Evolutionary conservation across 257 asterid species (phyloP).

Genomic region (Scutellaria minor): DNA sequence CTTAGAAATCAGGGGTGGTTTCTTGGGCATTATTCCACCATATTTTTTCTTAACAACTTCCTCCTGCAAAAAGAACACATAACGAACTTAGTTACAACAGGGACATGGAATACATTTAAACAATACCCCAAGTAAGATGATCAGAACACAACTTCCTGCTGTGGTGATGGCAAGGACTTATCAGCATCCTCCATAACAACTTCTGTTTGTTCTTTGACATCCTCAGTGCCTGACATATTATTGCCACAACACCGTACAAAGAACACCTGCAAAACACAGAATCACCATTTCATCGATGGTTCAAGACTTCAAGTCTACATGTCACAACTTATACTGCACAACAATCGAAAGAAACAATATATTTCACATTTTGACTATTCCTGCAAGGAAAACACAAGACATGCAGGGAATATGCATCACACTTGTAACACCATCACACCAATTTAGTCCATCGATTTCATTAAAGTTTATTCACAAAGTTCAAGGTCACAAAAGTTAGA

Average conservation of each 20-base stretch:
- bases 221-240: conserved; percentile 76
- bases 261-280: conserved; percentile 32
- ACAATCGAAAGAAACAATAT: neutral
- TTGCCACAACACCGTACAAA: conserved; percentile 36
- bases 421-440: neutral
- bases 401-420: neutral
- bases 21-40: conserved; percentile 93
- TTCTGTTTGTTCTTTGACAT: conserved; percentile 55
- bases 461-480: conserved; percentile 11
- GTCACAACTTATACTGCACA: neutral
- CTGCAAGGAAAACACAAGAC: conserved; percentile 5
- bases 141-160: conserved; percentile 63
- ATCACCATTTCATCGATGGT: conserved; percentile 20
- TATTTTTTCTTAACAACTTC: conserved; percentile 81
- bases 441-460: neutral
- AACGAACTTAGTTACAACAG: conserved; percentile 2
- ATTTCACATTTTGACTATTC: neutral
- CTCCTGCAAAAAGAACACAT: conserved; percentile 51
- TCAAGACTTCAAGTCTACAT: conserved; percentile 23
- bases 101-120: conserved; percentile 17
- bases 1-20: conserved; percentile 93
- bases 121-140: conserved; percentile 4
- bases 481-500: neutral
- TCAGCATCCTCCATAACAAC: conserved; percentile 52
- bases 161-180: conserved; percentile 53